Base-by-base conservation (phyloP, 805 yeast genomes). In the Yarrowia sp. region DNA sequence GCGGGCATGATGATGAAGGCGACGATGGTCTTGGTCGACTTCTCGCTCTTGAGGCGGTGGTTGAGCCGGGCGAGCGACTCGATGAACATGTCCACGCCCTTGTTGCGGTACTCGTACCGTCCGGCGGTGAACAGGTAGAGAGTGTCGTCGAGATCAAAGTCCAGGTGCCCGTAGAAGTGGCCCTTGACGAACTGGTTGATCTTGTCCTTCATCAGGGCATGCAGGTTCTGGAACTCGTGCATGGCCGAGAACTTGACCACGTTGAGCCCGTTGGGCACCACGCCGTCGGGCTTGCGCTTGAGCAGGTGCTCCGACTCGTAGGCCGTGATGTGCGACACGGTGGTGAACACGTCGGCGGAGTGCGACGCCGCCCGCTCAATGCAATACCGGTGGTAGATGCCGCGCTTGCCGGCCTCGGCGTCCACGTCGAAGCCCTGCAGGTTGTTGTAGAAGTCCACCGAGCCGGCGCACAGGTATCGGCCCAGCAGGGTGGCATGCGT, bases 1-100 rank as follows among this genome's bases (percentile, higher is more conserved):
- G 97, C 98, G 2, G 99, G 99, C 98, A 94, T 94, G 74, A 93
- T 93, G 70, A 93, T 90, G 72, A 93, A 93, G 10, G 98, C 98
- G 44, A 93, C 97, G 19, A 93, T 94, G 0, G 98, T 93, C 80
- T 86, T 88, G 68, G 87, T 89, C 6, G 97, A 88, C 41, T 90
- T 90, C 5, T 84, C 75, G 63, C 84, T 85, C 77, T 94, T 90
- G 71, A 93, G 82, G 64, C 86, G 81, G 74, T 93, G 93, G 76
- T 93, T 93, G 71, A 93, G 81, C 67, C 99, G 81, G 0, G 98
- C 98, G 64, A 93, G 80, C 1, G 96, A 80, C 76, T 93, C 99
- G 68, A 93, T 89, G 73, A 85, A 93, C 80, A 93, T 86, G 73
- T 93, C 99, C 35, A 90, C 96, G 70, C 99, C 99, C 76, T 93